Evolutionary conservation across 257 asterid genomes (phyloP), one percentile per base, ranked within the genome.

Genomic region (Rehmannia glutinosa): DNA sequence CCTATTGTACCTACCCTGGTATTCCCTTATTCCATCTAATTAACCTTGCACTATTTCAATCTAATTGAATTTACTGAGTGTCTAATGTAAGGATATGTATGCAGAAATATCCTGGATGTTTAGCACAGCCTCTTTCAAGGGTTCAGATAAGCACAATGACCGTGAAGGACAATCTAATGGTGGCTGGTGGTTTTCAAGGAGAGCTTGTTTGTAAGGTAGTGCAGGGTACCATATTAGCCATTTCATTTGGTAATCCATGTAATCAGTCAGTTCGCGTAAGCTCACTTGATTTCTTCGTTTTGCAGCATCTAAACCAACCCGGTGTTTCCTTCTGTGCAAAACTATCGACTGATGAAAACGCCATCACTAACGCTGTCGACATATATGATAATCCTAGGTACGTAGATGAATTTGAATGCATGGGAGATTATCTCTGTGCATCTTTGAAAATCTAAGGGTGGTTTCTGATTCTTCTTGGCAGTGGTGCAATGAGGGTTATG

Each of bases 161-260:
- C 7, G 82, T 89, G 55, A 83, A 82, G 69, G 92, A 89, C 77
- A 82, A 82, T 73, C 74, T 89, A 32, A 55, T 87, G 83, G 95
- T 71, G 6, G 91, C 87, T 35, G 96, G 96, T 71, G 96, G 96
- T 62, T 87, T 87, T 46, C 87, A 75, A 56, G 95, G 95, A 66
- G 96, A 87, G 72, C 84, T 87, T 13, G 80, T 89, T 61, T 89
- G 96, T 74, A 89, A 89, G 95, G 96, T 89, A 76, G 10, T 17
- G 9, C 45, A 8, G 23, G 42, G 7, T 28, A 17, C 17, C 21
- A 46, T 6, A 17, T 24, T 1, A 20, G 33, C 47, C 51, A 21
- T 0, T 7, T 13, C 13, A 25, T 24, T 19, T 39, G 42, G 9
- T 20, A 36, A 17, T 35, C 30, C 0, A 6, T 53, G 10, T 19